Evolutionary conservation across 345 rosid species (phyloP).

Genomic region (Mangifera indica): DNA sequence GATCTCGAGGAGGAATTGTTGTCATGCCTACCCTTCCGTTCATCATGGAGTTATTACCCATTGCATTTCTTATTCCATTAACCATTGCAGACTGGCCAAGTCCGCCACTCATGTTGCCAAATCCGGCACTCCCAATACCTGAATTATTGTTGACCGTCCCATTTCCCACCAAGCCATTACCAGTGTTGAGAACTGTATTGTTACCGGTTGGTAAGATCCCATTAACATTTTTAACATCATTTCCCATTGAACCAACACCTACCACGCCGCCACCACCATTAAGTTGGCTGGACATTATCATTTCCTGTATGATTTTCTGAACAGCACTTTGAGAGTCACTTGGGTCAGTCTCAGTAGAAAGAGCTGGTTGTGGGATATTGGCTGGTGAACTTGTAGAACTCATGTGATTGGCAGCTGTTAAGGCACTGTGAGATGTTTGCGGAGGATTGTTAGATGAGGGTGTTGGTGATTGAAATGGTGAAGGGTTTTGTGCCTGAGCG

Average conservation of each 20-base stretch:
- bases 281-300: conserved; percentile 66
- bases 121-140: conserved; percentile 45
- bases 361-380: conserved; percentile 57
- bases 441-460: conserved; percentile 59
- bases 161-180: conserved; percentile 53
- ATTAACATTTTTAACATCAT: conserved; percentile 53
- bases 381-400: conserved; percentile 60
- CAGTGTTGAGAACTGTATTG: conserved; percentile 42
- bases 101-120: conserved; percentile 52
- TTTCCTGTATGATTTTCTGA: conserved; percentile 80
- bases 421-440: conserved; percentile 52
- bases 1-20: conserved; percentile 53
- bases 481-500: conserved; percentile 60
- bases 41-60: conserved; percentile 57
- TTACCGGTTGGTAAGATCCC: conserved; percentile 48
- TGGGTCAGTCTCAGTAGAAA: conserved; percentile 54
- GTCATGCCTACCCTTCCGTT: conserved; percentile 70
- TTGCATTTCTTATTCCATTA: conserved; percentile 67
- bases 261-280: conserved; percentile 51
- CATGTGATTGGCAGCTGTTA: conserved; percentile 54
- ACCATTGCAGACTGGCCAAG: conserved; percentile 53
- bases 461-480: conserved; percentile 73
- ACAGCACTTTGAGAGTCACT: conserved; percentile 76
- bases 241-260: conserved; percentile 55
- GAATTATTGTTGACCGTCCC: conserved; percentile 42